Percentiles rank a stretch among this genome's conserved stretches.
These are phyloP conservation scores for Aspergillus ochraceoroseus DNA, from an alignment of 2,329 filamentous ascomycete genomes.

Conservation along the genomic window DNA sequence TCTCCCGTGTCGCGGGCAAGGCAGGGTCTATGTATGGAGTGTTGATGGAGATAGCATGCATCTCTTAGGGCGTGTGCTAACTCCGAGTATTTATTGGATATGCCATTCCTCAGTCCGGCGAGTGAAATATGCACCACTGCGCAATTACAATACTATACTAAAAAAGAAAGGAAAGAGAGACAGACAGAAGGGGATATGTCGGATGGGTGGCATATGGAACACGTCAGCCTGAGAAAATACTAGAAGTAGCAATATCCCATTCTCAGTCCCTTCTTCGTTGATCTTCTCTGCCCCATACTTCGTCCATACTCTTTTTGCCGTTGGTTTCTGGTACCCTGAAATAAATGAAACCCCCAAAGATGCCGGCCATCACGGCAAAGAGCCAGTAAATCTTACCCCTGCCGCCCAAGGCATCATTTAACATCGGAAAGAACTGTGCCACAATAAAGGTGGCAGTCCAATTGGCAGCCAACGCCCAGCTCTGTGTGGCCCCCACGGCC, in stretches of 20 bases:
- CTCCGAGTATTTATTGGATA: not conserved
- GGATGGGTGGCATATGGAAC: too few relatives aligned
- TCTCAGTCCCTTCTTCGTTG: slow-evolving; percentile 34
- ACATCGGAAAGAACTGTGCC: slow-evolving; percentile 87
- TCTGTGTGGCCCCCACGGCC: slow-evolving; percentile 86
- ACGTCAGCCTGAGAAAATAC: too few relatives aligned
- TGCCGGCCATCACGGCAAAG: slow-evolving; percentile 69
- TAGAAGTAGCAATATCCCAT: too few relatives aligned
- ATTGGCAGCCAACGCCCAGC: slow-evolving; percentile 78
- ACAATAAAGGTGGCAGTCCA: slow-evolving; percentile 89
- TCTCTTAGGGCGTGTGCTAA: slow-evolving; percentile 1
- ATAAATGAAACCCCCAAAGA: slow-evolving; percentile 67
- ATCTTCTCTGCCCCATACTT: slow-evolving; percentile 72
- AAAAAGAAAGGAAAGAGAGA: not conserved
- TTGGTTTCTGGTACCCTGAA: slow-evolving; percentile 80
- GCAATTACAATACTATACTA: not conserved
- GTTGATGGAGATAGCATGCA: too few relatives aligned
- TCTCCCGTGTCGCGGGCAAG: too few relatives aligned
- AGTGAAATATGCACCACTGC: not conserved
- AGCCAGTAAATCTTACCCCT: slow-evolving; percentile 84
- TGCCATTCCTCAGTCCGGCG: slow-evolving; percentile 3
- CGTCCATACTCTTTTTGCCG: slow-evolving; percentile 75
- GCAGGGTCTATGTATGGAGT: too few relatives aligned
- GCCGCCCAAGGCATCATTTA: slow-evolving; percentile 71
- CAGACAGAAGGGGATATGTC: too few relatives aligned